phyloP scores from a whole-genome alignment of 2,329 filamentous ascomycete genomes.

The Hypoxylon sp. region DNA sequence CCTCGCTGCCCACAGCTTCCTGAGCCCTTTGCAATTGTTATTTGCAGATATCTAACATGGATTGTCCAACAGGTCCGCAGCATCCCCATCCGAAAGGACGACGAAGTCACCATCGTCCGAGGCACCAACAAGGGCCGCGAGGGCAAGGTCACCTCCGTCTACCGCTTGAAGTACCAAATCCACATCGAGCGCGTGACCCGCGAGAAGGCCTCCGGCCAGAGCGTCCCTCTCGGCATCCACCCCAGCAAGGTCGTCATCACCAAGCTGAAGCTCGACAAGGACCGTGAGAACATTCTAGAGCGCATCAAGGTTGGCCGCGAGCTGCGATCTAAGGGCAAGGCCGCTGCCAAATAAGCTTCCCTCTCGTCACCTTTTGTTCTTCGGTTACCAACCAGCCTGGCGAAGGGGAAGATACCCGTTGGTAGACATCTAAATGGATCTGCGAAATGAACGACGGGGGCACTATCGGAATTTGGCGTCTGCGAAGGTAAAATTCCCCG shows the following conservation, averaged over 20 bases:
- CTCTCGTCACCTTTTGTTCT: constrained; percentile 16
- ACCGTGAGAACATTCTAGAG: constrained; percentile 89
- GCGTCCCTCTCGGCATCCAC: constrained; percentile 93
- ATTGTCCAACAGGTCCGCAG: constrained; percentile 78
- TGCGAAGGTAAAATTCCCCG: constrained; percentile 31
- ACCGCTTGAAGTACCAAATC: constrained; percentile 97
- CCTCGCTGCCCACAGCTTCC: neutral
- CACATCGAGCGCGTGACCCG: constrained; percentile 97
- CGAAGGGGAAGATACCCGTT: constrained; percentile 31
- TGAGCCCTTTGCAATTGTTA: neutral
- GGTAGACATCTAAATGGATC: constrained; percentile 24
- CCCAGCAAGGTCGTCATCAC: constrained; percentile 98
- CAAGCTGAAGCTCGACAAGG: constrained; percentile 99
- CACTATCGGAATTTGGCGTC: constrained; percentile 39
- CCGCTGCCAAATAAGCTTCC: constrained; percentile 63
- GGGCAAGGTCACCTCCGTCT: constrained; percentile 98
- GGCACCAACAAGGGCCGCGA: constrained; percentile 97
- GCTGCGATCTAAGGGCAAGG: constrained; percentile 78
- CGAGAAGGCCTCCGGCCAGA: constrained; percentile 98
- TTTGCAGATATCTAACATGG: constrained; percentile 23
- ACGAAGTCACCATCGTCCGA: constrained; percentile 93
- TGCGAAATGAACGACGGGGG: constrained; percentile 10
- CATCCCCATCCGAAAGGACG: constrained; percentile 97
- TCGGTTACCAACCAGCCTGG: constrained; percentile 28
- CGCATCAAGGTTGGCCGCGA: constrained; percentile 86